Base-by-base conservation (phyloP, 495 filamentous ascomycete species). In the Penicillium antarcticum region DNA sequence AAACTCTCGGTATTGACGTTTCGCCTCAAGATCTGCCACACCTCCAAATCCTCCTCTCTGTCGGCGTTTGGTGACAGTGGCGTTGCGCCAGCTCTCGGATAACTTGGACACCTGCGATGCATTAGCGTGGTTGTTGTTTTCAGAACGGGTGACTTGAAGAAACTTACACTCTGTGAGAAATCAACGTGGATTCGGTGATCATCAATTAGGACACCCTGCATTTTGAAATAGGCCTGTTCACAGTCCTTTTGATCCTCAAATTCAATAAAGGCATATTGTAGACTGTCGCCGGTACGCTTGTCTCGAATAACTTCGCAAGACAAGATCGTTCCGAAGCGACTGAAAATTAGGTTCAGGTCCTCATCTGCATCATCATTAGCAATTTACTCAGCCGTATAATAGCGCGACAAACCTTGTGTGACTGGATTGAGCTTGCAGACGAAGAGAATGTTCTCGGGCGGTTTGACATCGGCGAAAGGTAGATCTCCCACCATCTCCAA, bases 341-440 rank as follows among this genome's bases (percentile, higher is more conserved):
- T 92, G 71, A 98, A 98, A 52, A 98, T 96, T 48, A 96, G 71
- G 61, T 97, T 82, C 13, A 98, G 80, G 67, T 97, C 95, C 63
- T 96, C 88, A 65, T 97, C 94, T 80, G 51, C 21, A n/a, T 51
- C 33, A 35, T 35, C n/a, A 26, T 52, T 56, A 48, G 47, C 39
- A 36, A 10, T 23, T 12, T 19, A 12, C 34, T 13, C 8, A 10
- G 10, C 12, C 14, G 9, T 31, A 17, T 35, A n/a, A 35, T 2
- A 29, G 40, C 1, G 34, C 8, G 21, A 52, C 69, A 48, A 63
- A 84, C 82, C 82, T 83, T 85, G 83, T 43, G 94, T 98, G 40
- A 98, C 91, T 0, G 95, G 95, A 54, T 98, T 98, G 18, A 98
- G 76, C 66, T 98, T 97, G 85, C 94, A 98, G 51, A 98, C 94